Base-by-base conservation (phyloP, 2,329 filamentous ascomycete species). In the Paradendryphiella salina region DNA sequence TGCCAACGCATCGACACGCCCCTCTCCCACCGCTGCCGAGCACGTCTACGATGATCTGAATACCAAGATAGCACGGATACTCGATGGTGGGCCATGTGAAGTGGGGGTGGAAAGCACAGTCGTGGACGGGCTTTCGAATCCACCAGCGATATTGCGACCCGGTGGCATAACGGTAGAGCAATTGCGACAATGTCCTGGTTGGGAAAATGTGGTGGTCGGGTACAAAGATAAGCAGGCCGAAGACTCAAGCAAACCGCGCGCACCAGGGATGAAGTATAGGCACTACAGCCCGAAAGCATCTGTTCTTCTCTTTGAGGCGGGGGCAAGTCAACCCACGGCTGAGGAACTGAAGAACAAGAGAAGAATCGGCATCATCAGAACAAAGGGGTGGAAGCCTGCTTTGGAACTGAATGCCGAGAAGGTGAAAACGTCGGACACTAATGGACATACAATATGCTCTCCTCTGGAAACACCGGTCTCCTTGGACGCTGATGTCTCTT, bases 201-300 rank as follows among this genome's bases (percentile, higher is more conserved):
- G 94, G 93, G 87, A 91, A 69, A 76, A 82, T 32, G 89, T 90
- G 1, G 79, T 81, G 54, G 84, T 87, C 52, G 93, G 83, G 9
- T 97, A 96, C 73, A 85, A 87, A 66, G 90, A 96, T 64, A 81
- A 82, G 50, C 63, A 84, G 13, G 84, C 90, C 63, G 79, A 83
- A 15, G 86, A 83, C 4, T 47, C 58, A 3, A 83, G 82, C 42
- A 65, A 61, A 47, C 94, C 94, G 0, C 81, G 90, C 49, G 94
- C 94, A 0, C 94, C 94, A 0, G 94, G 94, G 1, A 99, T 99
- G 94, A 99, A 99, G 75, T 99, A 99, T 72, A 90, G 94, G 69
- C 94, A 99, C 71, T 99, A 99, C 68, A 96, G 92, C 35, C 94
- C 94, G 1, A 89, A 86, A 71, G 95, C 94, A 1, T 85, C 81